Base-by-base conservation (phyloP, 345 rosid species). In the Noccaea bulbosa region DNA sequence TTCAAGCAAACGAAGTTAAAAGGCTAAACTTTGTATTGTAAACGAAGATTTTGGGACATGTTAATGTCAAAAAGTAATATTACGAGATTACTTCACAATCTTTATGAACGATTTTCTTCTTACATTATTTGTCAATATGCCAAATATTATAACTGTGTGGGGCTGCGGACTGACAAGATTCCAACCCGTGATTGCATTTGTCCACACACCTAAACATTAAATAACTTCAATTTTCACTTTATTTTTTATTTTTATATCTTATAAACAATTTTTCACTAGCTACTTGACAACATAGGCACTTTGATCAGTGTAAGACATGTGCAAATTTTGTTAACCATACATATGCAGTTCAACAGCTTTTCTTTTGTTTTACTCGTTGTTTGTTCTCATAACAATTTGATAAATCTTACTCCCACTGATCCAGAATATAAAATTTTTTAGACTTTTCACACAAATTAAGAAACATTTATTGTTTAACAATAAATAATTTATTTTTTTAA, bases 131-230 rank as follows among this genome's bases (percentile, higher is more conserved):
- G 53, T 39, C 12, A 64, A 14, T 46, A 37, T 63, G 65, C 15
- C 44, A 38, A 35, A 47, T 64, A 39, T 10, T 46, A 34, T 24
- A 44, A 35, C 34, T 60, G 6, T 45, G 73, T 68, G 74, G 74
- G 74, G 52, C 69, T 53, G 1, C 9, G 5, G 54, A 43, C 73
- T 12, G 44, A 22, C 58, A 75, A 75, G 74, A 75, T 75, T 68
- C 74, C 52, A 52, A 68, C 78, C 78, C 78, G 78, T 75, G 78
- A 75, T 67, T 68, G 64, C 69, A 62, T 67, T 68, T 75, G 69
- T 75, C 57, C 63, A 44, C 65, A 69, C 30, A 56, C 49, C 62
- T 39, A 44, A 30, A 55, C 22, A 59, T 43, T 67, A 32, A 6
- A 50, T 41, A 17, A 20, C 50, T 47, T 33, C 34, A 44, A 2